These are phyloP conservation scores for Chimonanthus salicifolius DNA, from an alignment of 164 flowering plant genomes.

Conservation along the genomic window DNA sequence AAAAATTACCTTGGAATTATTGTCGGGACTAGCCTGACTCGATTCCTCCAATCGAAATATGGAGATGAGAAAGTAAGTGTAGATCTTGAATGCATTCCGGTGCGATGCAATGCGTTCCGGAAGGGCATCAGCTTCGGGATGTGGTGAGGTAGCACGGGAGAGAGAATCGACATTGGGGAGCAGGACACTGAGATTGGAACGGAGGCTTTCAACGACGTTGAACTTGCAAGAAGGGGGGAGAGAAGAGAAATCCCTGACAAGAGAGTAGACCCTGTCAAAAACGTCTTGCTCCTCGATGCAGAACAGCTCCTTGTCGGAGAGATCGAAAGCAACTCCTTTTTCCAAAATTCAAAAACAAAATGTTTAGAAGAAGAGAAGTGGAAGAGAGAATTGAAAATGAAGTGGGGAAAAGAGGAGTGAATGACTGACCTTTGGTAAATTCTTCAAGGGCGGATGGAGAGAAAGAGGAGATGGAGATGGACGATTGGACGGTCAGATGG, in stretches of 20 bases:
- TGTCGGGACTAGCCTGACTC: slow-evolving; percentile 17
- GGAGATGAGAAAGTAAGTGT: slow-evolving; percentile 65
- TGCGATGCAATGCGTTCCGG: slow-evolving; percentile 56
- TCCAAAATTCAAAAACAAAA: background rate
- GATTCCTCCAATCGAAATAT: slow-evolving; percentile 58
- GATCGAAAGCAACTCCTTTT: slow-evolving; percentile 78
- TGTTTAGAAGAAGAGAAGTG: background rate
- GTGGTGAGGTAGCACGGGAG: slow-evolving; percentile 21
- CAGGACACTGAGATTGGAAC: slow-evolving; percentile 88
- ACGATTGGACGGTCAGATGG: slow-evolving; percentile 48
- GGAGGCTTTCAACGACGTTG: slow-evolving; percentile 70
- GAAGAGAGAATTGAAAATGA: slow-evolving; percentile 12
- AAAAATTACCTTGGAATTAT: slow-evolving; percentile 43
- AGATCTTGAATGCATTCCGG: slow-evolving; percentile 85
- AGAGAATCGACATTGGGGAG: slow-evolving; percentile 83
- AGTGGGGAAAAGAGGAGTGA: background rate
- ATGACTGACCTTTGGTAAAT: slow-evolving; percentile 69
- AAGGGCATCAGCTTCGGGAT: slow-evolving; percentile 27
- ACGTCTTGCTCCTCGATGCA: slow-evolving; percentile 87
- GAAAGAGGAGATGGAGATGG: slow-evolving; percentile 41
- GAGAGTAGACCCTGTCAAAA: slow-evolving; percentile 79
- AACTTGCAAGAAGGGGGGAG: slow-evolving; percentile 52
- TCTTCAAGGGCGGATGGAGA: slow-evolving; percentile 74
- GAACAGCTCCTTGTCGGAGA: slow-evolving; percentile 87
- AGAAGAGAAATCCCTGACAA: slow-evolving; percentile 41